Evolutionary conservation across 148 eudicot species (phyloP).

Genomic region (Agrostemma githago): DNA sequence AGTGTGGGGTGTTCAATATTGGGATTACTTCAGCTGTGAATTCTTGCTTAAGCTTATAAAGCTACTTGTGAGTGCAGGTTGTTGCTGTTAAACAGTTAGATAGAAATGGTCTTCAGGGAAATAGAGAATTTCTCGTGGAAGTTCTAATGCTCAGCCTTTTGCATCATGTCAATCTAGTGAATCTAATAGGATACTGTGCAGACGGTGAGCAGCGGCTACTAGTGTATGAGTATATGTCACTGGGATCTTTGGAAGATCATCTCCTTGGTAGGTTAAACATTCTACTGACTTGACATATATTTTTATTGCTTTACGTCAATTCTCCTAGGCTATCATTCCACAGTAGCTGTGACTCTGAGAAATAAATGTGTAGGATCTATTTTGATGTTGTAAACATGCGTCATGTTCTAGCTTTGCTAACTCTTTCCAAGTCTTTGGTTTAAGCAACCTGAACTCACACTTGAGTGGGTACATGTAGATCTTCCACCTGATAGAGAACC

Average conservation of each 20-base stretch:
- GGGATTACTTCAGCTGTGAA: neutral
- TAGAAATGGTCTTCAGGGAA: constrained; percentile 94
- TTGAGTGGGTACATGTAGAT: constrained; percentile 37
- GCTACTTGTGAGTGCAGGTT: constrained; percentile 36
- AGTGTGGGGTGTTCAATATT: neutral
- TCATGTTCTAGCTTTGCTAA: neutral
- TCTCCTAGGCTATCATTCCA: neutral
- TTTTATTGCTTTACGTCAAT: neutral
- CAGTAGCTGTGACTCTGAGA: too few species aligned
- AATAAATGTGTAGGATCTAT: too few species aligned
- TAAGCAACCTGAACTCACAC: neutral
- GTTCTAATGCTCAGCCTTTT: constrained; percentile 97
- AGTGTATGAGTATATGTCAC: constrained; percentile 91
- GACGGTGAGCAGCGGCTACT: constrained; percentile 97
- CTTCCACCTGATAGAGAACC: constrained; percentile 73
- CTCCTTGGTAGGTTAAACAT: constrained; percentile 64
- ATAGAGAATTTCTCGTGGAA: constrained; percentile 90
- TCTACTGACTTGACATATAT: neutral
- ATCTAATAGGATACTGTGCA: constrained; percentile 85
- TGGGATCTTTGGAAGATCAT: constrained; percentile 92
- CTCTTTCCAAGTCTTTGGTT: neutral
- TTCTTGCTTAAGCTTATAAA: constrained; percentile 1
- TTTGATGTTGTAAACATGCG: neutral
- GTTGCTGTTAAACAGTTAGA: constrained; percentile 95
- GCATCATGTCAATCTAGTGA: constrained; percentile 76